Percentiles rank a stretch among this genome's conserved stretches.
phyloP scores from a whole-genome alignment of 495 filamentous ascomycete species.

The Ascobolus immersus region DNA sequence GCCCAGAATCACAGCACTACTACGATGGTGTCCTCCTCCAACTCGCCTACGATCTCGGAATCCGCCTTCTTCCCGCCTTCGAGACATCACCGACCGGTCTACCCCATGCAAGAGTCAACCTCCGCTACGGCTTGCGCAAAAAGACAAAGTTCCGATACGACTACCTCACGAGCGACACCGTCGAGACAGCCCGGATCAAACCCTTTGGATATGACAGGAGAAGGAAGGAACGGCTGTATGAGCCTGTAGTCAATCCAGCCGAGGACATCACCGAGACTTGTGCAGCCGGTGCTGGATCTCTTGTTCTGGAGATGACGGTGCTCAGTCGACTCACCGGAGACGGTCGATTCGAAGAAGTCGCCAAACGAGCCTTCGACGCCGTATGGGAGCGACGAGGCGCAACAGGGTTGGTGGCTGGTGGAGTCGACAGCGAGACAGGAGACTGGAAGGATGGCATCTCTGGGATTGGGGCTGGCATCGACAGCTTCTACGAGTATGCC shows the following conservation, averaged over 20 bases:
- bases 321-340: conserved; percentile 76
- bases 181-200: too few species aligned
- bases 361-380: conserved; percentile 82
- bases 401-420: conserved; percentile 67
- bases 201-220: too few species aligned
- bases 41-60: conserved; percentile 58
- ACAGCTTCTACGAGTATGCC: conserved; percentile 96
- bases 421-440: conserved; percentile 12
- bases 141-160: neutral
- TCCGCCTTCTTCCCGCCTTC: conserved; percentile 71
- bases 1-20: conserved; percentile 24
- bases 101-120: conserved; percentile 83
- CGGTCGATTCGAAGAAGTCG: conserved; percentile 58
- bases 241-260: conserved; percentile 10
- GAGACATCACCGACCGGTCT: conserved; percentile 60
- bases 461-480: conserved; percentile 69
- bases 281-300: conserved; percentile 79
- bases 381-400: conserved; percentile 70
- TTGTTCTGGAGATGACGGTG: conserved; percentile 77
- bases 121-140: conserved; percentile 74
- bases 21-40: conserved; percentile 79
- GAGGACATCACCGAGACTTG: conserved; percentile 83
- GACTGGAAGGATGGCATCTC: neutral
- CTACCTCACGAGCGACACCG: too few species aligned
- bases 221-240: neutral